Evolutionary conservation across 192 early-diverging fungal species (phyloP), one percentile per base, ranked within the genome.

Genomic region (Coemansia sp.): DNA sequence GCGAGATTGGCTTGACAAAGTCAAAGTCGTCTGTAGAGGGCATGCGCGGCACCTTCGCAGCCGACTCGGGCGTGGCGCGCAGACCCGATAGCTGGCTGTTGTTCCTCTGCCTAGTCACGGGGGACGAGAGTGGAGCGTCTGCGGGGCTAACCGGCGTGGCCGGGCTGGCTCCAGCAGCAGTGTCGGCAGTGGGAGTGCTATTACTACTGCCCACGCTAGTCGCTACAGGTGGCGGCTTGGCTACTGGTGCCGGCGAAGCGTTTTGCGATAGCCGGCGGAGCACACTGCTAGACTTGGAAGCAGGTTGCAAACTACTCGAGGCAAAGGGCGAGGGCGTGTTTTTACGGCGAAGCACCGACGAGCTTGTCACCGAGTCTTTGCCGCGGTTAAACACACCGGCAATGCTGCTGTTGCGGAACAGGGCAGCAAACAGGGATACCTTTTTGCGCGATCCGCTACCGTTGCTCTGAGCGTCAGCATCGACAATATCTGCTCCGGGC

Each of bases 21-120:
- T 96, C 94, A 86, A 96, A 96, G 62, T 96, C 94, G 10, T 91
- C 82, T 48, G 94, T 96, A 16, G 88, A 88, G 2, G 94, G 94
- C 68, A 95, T 86, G 45, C 79, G 86, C 74, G 70, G 81, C 41
- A 65, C 85, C 79, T 64, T 74, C 36, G 53, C 59, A 14, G 56
- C 61, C 36, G 56, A 66, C 39, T 65, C 82, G 38, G 59, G 74
- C 14, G 68, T 67, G 23, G 70, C 69, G 35, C 79, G 73, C 37
- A 69, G 64, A 61, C 52, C 72, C 33, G 61, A 79, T 39, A 64
- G 68, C 75, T 67, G 77, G 65, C 64, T 83, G 67, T 64, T 83
- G 72, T 66, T 72, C 38, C 64, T 71, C 63, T 78, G 70, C 8
- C 73, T 50, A 16, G 79, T 76, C 47, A 63, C 61, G 16, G 79